These are phyloP conservation scores for Russula sp. DNA, from an alignment of 768 basidiomycete genomes.

Conservation along the genomic window DNA sequence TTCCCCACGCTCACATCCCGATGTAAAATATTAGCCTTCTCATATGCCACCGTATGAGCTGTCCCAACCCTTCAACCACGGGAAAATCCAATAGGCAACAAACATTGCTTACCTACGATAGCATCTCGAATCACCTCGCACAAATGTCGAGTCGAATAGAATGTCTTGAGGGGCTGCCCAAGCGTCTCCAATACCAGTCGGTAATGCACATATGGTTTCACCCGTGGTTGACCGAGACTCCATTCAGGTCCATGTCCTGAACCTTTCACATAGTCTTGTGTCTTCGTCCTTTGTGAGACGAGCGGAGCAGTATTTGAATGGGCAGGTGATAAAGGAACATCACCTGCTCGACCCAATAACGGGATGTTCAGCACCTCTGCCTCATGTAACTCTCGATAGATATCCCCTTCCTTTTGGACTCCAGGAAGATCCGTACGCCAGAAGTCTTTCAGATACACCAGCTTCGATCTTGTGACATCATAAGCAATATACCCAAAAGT, in stretches of 20 bases:
- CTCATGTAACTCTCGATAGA: neutral
- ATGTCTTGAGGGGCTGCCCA: neutral
- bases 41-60: neutral
- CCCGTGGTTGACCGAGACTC: neutral
- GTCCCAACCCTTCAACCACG: neutral
- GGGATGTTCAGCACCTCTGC: neutral
- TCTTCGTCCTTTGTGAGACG: neutral
- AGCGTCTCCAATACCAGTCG: neutral
- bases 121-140: constrained; percentile 1
- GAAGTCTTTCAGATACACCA: constrained; percentile 1
- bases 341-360: neutral
- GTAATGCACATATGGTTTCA: neutral
- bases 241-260: neutral
- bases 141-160: constrained; percentile 2
- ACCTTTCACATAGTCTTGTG: neutral
- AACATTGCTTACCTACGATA: neutral
- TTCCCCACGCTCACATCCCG: constrained; percentile 3
- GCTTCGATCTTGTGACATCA: neutral
- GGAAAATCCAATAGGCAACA: neutral
- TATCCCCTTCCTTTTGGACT: neutral
- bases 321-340: neutral
- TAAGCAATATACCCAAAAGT: neutral
- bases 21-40: constrained; percentile 2
- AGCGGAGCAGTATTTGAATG: neutral
- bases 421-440: neutral